Percentiles rank a stretch among this genome's conserved stretches.
phyloP scores from a whole-genome alignment of 2,329 filamentous ascomycete species.

The Phoma sp. region DNA sequence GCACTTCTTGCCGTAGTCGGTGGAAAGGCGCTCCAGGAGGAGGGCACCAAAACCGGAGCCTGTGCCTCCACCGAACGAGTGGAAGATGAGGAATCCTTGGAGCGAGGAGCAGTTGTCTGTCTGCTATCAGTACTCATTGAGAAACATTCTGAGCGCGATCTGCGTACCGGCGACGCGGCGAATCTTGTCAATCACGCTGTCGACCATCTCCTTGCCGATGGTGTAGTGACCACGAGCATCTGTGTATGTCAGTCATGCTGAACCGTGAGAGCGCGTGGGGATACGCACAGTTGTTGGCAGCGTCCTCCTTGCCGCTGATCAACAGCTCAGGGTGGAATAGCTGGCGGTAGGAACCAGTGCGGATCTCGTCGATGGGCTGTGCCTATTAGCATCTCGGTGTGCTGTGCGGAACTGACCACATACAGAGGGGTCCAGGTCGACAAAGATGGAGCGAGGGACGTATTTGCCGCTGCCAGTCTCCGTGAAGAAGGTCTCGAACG shows the following conservation, averaged over 20 bases:
- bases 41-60: conserved; percentile 76
- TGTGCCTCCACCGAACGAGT: conserved; percentile 76
- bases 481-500: conserved; percentile 76
- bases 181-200: conserved; percentile 72
- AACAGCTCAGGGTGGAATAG: conserved; percentile 76
- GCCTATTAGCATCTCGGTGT: conserved; percentile 24
- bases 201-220: conserved; percentile 77
- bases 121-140: conserved; percentile 20
- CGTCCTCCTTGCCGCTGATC: conserved; percentile 78
- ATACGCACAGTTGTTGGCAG: conserved; percentile 72
- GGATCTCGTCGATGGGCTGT: conserved; percentile 74
- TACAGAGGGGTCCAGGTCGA: conserved; percentile 74
- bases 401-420: conserved; percentile 22
- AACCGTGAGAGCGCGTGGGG: background rate
- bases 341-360: conserved; percentile 70
- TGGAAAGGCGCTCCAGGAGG: conserved; percentile 73
- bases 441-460: conserved; percentile 74
- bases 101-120: conserved; percentile 75
- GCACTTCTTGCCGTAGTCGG: conserved; percentile 77
- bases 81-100: conserved; percentile 76
- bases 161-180: conserved; percentile 70
- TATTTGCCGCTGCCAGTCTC: conserved; percentile 75
- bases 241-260: conserved; percentile 37
- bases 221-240: conserved; percentile 78
- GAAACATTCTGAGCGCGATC: background rate